These are phyloP conservation scores for Fusarium dimerum DNA, from an alignment of 2,329 filamentous ascomycete species.

Conservation along the genomic window DNA sequence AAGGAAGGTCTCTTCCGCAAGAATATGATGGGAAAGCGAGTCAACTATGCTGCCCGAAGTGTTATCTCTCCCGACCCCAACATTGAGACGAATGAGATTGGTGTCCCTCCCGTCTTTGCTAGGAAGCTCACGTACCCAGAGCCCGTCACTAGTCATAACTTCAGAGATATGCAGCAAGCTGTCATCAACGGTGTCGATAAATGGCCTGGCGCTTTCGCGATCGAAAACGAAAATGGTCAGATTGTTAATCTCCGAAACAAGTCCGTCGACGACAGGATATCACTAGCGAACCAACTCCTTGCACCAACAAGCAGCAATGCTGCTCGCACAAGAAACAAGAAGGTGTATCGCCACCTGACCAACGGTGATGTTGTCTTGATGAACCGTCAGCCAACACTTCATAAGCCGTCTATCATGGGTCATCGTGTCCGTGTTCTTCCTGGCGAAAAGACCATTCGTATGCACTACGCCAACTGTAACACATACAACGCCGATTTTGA, in stretches of 20 bases:
- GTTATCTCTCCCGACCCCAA: slow-evolving; percentile 98
- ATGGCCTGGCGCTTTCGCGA: slow-evolving; percentile 91
- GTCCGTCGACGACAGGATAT: slow-evolving; percentile 81
- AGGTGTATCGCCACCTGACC: slow-evolving; percentile 92
- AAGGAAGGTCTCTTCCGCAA: slow-evolving; percentile 98
- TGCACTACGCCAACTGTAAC: slow-evolving; percentile 99
- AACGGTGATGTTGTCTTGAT: slow-evolving; percentile 97
- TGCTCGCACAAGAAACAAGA: slow-evolving; percentile 83
- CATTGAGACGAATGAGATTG: slow-evolving; percentile 98
- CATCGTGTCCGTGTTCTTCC: slow-evolving; percentile 90
- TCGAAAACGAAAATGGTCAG: slow-evolving; percentile 94
- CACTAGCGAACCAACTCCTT: slow-evolving; percentile 89
- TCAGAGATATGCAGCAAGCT: slow-evolving; percentile 91
- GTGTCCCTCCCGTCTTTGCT: slow-evolving; percentile 96
- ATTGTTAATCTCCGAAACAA: slow-evolving; percentile 87
- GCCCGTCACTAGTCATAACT: slow-evolving; percentile 96
- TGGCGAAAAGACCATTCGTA: slow-evolving; percentile 95
- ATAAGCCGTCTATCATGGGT: slow-evolving; percentile 99
- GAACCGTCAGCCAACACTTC: slow-evolving; percentile 97
- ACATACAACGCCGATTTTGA: slow-evolving; percentile 99
- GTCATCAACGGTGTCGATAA: slow-evolving; percentile 93
- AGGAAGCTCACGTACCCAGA: slow-evolving; percentile 96
- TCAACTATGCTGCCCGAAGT: slow-evolving; percentile 95
- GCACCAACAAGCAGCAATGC: slow-evolving; percentile 76
- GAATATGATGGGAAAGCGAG: slow-evolving; percentile 99